Base-by-base conservation (phyloP, 345 rosid genomes). In the Noccaea caerulescens region DNA sequence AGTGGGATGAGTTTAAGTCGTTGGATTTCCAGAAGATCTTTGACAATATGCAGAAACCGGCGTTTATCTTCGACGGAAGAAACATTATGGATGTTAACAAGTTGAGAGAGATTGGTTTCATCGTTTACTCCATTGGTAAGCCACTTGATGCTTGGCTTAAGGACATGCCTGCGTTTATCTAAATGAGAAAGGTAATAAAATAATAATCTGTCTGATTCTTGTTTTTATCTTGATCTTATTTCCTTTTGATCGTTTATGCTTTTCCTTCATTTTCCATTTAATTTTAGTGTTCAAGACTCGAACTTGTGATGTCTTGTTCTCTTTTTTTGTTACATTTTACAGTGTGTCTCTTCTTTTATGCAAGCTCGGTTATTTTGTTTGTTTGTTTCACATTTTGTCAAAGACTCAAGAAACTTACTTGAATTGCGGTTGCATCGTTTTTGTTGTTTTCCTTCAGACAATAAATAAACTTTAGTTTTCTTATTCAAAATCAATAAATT, bases 31-130 rank as follows among this genome's bases (percentile, higher is more conserved):
- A 87, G 81, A 89, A 37, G 88, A 92, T 92, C 69, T 87, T 81
- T 13, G 89, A 89, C 66, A 85, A 81, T 71, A 92, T 92, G 98
- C 92, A 92, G 85, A 92, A 92, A 77, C 98, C 96, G 0, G 98
- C 96, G 8, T 92, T 87, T 13, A 82, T 92, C 47, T 92, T 89
- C 25, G 96, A 92, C 33, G 98, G 98, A 33, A 85, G 96, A 82
- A 92, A 92, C 79, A 38, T 89, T 10, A 65, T 81, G 67, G 74
- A 87, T 25, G 36, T 42, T 30, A 37, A 60, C 65, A 60, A 42
- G 85, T 82, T 92, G 77, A 85, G 98, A 75, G 84, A 89, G 86
- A 92, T 92, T 52, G 98, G 98, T 49, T 92, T 92, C 83, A 89
- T 89, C 5, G 98, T 92, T 25, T 92, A 87, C 80, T 76, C 80